These are phyloP conservation scores for Whalleya microplaca DNA, from an alignment of 2,329 filamentous ascomycete species.

Conservation along the genomic window DNA sequence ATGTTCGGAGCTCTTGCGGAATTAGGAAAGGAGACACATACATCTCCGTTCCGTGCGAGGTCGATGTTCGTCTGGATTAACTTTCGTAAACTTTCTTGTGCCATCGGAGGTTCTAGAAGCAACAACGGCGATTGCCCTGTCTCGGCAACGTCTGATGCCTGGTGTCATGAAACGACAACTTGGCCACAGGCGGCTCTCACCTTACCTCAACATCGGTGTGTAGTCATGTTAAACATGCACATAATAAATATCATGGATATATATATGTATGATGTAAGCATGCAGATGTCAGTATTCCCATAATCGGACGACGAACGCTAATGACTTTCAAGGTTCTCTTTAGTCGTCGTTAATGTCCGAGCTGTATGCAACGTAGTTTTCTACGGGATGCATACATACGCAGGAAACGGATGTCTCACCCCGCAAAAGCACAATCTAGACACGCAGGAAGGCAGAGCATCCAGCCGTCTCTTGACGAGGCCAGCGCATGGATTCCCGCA, in stretches of 20 bases:
- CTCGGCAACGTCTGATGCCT: neutral
- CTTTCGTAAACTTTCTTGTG: too few relatives aligned
- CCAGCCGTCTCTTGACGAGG: conserved; percentile 8
- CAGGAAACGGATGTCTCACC: conserved; percentile 2
- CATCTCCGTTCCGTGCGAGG: neutral
- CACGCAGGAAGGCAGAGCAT: neutral
- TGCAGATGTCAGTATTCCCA: too few relatives aligned
- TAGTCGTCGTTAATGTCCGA: too few relatives aligned
- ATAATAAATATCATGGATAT: too few relatives aligned
- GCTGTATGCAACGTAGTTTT: too few relatives aligned
- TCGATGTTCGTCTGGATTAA: too few relatives aligned
- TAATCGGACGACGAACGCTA: too few relatives aligned
- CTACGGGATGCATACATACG: too few relatives aligned
- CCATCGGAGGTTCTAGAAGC: neutral
- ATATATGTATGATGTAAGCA: too few relatives aligned
- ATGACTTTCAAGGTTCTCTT: too few relatives aligned
- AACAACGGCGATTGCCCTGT: neutral
- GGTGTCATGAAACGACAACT: neutral
- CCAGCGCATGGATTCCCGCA: conserved; percentile 12
- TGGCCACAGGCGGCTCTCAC: neutral
- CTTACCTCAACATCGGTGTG: neutral
- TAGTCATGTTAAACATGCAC: too few relatives aligned
- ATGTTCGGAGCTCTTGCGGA: neutral
- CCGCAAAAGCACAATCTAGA: conserved; percentile 8
- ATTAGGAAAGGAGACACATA: neutral